Evolutionary conservation across 768 basidiomycete genomes (phyloP).

Genomic region (Lyophyllum decastes): DNA sequence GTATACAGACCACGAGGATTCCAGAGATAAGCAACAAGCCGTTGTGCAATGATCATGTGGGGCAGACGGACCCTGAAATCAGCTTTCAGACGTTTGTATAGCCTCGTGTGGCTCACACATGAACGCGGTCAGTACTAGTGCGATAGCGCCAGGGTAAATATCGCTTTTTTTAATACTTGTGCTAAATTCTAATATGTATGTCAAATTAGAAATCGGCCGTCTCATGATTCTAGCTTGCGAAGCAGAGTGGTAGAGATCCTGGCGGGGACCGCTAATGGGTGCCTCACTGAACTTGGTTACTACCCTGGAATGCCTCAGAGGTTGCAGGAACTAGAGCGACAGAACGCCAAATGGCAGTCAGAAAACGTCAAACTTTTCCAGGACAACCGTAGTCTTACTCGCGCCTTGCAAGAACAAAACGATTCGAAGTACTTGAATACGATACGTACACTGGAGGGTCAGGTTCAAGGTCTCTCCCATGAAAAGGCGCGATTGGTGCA

Average conservation of each 20-base stretch:
- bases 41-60: neutral
- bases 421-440: constrained; percentile 21
- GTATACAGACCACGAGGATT: too few species aligned
- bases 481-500: constrained; percentile 19
- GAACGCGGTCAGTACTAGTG: constrained; percentile 4
- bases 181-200: neutral
- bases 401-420: constrained; percentile 20
- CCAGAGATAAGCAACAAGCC: neutral
- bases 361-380: constrained; percentile 41
- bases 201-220: neutral
- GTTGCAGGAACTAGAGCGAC: constrained; percentile 34
- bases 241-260: constrained; percentile 44
- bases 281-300: constrained; percentile 49
- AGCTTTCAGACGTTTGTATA: neutral
- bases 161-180: neutral
- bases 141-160: constrained; percentile 6
- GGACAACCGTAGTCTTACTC: constrained; percentile 36
- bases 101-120: neutral
- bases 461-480: constrained; percentile 19
- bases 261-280: constrained; percentile 44
- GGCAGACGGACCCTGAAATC: neutral
- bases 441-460: constrained; percentile 23
- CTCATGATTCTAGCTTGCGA: constrained; percentile 25
- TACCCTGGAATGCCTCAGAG: constrained; percentile 40
- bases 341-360: constrained; percentile 29